Evolutionary conservation across 352 stramenopile species (phyloP).

Genomic region (Phytophthora vignae): DNA sequence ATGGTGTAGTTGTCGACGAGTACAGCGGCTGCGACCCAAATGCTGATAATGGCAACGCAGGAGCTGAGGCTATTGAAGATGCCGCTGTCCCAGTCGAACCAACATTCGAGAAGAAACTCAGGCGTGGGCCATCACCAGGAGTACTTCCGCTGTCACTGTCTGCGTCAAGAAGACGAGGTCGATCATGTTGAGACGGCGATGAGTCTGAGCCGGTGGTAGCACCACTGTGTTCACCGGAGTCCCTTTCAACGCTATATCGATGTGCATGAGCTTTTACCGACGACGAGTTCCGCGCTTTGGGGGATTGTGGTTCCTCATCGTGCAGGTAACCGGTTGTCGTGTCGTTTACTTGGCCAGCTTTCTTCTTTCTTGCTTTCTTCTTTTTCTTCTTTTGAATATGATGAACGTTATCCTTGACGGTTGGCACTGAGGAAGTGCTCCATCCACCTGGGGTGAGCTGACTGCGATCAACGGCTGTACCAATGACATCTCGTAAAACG

Average conservation of each 20-base stretch:
- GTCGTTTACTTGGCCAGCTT: not conserved
- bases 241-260: slow-evolving; percentile 11
- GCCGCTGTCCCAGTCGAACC: slow-evolving; percentile 34
- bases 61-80: slow-evolving; percentile 33
- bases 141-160: slow-evolving; percentile 23
- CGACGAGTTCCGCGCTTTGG: not conserved
- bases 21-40: slow-evolving; percentile 65
- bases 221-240: slow-evolving; percentile 34
- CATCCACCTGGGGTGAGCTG: slow-evolving; percentile 28
- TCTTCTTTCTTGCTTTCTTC: slow-evolving; percentile 44
- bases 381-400: slow-evolving; percentile 41
- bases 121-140: slow-evolving; percentile 34
- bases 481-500: slow-evolving; percentile 54
- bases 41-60: slow-evolving; percentile 38
- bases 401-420: slow-evolving; percentile 1
- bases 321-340: not conserved
- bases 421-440: slow-evolving; percentile 11
- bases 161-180: slow-evolving; percentile 27
- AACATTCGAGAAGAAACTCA: slow-evolving; percentile 51
- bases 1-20: slow-evolving; percentile 42
- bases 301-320: slow-evolving; percentile 12
- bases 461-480: slow-evolving; percentile 33
- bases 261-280: slow-evolving; percentile 9
- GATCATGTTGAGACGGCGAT: slow-evolving; percentile 24
- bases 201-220: slow-evolving; percentile 41